phyloP scores from a whole-genome alignment of 2,329 filamentous ascomycete genomes.

The Pyrenophora teres region DNA sequence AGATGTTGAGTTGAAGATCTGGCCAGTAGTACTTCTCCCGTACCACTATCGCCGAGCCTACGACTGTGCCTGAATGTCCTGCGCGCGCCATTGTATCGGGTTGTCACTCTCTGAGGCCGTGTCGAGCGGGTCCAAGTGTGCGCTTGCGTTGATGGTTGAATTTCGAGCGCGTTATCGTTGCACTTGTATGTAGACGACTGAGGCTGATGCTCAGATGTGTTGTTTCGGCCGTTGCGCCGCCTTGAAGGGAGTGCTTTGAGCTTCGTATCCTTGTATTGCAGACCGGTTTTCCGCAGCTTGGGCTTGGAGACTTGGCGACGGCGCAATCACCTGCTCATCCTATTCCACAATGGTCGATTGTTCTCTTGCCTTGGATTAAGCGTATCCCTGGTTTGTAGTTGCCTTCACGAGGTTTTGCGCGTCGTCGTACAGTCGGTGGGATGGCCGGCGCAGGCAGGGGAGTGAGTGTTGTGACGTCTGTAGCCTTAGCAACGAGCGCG shows the following conservation, averaged over 20 bases:
- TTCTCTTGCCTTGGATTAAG: not conserved
- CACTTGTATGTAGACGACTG: not conserved
- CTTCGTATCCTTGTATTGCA: constrained; percentile 3
- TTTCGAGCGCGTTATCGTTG: not conserved
- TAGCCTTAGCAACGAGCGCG: constrained; percentile 13
- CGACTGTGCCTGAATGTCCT: constrained; percentile 40
- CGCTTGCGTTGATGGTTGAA: not conserved
- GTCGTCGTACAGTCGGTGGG: constrained; percentile 7
- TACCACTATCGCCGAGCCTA: constrained; percentile 50
- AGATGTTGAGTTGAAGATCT: constrained; percentile 67
- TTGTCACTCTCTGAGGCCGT: constrained; percentile 2
- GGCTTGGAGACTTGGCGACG: constrained; percentile 15
- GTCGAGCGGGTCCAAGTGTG: not conserved
- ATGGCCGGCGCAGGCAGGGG: constrained; percentile 17
- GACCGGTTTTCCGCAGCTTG: constrained; percentile 15
- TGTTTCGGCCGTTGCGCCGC: too few relatives aligned
- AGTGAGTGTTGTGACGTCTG: constrained; percentile 21
- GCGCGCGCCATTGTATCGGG: constrained; percentile 43
- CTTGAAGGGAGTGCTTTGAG: not conserved
- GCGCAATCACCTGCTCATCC: constrained; percentile 7
- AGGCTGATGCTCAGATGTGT: too few relatives aligned
- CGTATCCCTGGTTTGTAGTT: not conserved
- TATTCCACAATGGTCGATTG: not conserved
- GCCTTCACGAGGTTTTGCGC: not conserved
- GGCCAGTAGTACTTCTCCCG: constrained; percentile 66